These are phyloP conservation scores for Hypsizygus ulmarius DNA, from an alignment of 1,284 basidiomycete genomes.

Conservation along the genomic window DNA sequence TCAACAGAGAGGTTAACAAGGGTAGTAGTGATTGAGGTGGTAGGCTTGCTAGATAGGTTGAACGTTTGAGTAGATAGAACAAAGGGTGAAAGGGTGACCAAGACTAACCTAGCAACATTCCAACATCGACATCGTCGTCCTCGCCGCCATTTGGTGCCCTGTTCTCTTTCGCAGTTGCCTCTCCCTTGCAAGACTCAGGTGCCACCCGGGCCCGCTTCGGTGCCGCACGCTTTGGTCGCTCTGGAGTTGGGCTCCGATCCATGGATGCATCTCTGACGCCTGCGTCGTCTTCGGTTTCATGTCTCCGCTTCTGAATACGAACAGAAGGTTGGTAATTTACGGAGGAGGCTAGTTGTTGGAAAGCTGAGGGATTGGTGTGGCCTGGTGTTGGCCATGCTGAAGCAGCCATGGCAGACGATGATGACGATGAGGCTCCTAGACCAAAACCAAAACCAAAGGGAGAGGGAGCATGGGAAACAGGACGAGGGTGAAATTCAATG, in stretches of 20 bases:
- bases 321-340: constrained; percentile 34
- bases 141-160: constrained; percentile 38
- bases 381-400: constrained; percentile 36
- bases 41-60: constrained; percentile 52
- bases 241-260: constrained; percentile 80
- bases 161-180: constrained; percentile 42
- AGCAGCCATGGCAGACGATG: constrained; percentile 32
- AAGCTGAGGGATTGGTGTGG: constrained; percentile 47
- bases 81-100: constrained; percentile 13
- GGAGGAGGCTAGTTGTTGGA: constrained; percentile 49
- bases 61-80: constrained; percentile 6
- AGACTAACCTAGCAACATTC: constrained; percentile 69
- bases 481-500: constrained; percentile 60
- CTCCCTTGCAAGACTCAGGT: constrained; percentile 35
- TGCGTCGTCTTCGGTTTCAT: constrained; percentile 57
- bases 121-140: constrained; percentile 70
- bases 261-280: constrained; percentile 60
- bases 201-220: constrained; percentile 64
- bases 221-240: constrained; percentile 61
- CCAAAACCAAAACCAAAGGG: constrained; percentile 73
- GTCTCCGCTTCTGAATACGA: constrained; percentile 57
- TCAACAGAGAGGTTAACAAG: constrained; percentile 63
- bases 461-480: constrained; percentile 61
- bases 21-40: constrained; percentile 72
- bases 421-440: constrained; percentile 41